These are phyloP conservation scores for Ascochyta koolunga DNA, from an alignment of 2,329 filamentous ascomycete genomes.

Conservation along the genomic window DNA sequence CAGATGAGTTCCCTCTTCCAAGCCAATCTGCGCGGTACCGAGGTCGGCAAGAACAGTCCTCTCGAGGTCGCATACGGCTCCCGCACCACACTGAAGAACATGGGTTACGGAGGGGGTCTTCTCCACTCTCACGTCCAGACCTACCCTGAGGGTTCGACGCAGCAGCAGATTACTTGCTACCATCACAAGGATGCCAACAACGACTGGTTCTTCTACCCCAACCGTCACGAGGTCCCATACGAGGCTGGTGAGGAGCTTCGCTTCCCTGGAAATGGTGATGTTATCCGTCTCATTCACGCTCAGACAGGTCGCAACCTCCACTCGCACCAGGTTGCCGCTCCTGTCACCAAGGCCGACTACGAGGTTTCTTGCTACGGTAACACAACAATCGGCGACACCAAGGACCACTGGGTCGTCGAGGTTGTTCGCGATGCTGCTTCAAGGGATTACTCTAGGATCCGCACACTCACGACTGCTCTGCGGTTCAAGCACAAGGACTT, in stretches of 20 bases:
- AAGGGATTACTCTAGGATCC: conserved; percentile 80
- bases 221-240: conserved; percentile 76
- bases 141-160: conserved; percentile 87
- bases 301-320: conserved; percentile 97
- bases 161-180: conserved; percentile 99
- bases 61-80: conserved; percentile 91
- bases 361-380: conserved; percentile 98
- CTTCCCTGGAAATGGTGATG: conserved; percentile 77
- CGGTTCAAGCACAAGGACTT: conserved; percentile 81
- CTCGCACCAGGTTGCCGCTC: conserved; percentile 88
- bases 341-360: conserved; percentile 84
- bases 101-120: conserved; percentile 97
- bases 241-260: conserved; percentile 71
- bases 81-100: conserved; percentile 93
- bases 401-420: conserved; percentile 96
- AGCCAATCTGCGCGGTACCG: conserved; percentile 90
- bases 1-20: conserved; percentile 99
- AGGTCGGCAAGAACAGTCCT: conserved; percentile 92
- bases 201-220: conserved; percentile 99
- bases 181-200: conserved; percentile 99
- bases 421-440: conserved; percentile 89
- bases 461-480: conserved; percentile 93
- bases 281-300: conserved; percentile 87
- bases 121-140: conserved; percentile 97
- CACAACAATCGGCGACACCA: conserved; percentile 91